Evolutionary conservation across 768 basidiomycete genomes (phyloP).

Genomic region (Jaapia argillacea): DNA sequence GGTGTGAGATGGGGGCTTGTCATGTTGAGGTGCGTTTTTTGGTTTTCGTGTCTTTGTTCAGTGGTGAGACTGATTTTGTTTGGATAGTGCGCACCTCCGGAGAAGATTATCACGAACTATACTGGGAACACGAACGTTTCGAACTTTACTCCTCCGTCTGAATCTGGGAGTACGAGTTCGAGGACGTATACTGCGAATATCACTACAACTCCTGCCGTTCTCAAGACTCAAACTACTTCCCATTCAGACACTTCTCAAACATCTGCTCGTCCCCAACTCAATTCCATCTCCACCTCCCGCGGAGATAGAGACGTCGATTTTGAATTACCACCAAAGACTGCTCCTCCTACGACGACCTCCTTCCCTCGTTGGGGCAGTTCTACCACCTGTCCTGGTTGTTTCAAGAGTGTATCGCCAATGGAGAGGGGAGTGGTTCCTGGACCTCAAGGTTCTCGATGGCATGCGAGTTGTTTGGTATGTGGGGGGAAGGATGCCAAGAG

Average conservation of each 20-base stretch:
- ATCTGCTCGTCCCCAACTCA: too few species aligned
- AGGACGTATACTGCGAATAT: conserved; percentile 23
- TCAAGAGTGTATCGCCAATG: conserved; percentile 67
- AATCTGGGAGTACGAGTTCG: conserved; percentile 6
- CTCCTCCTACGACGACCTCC: conserved; percentile 23
- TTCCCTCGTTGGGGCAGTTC: conserved; percentile 51
- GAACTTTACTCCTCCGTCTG: too few species aligned
- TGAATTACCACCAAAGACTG: conserved; percentile 27
- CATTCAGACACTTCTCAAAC: too few species aligned
- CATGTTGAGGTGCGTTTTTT: conserved; percentile 45
- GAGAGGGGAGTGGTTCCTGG: conserved; percentile 81
- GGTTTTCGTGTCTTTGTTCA: conserved; percentile 2
- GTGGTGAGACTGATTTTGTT: neutral
- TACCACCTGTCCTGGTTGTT: conserved; percentile 66
- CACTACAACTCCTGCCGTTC: too few species aligned
- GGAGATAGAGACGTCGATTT: too few species aligned
- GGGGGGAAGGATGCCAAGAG: conserved; percentile 50
- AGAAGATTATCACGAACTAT: conserved; percentile 22
- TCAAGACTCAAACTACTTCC: too few species aligned
- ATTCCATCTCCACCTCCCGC: too few species aligned
- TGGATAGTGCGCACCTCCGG: conserved; percentile 36
- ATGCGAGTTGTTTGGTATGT: conserved; percentile 66
- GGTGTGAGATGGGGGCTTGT: conserved; percentile 52
- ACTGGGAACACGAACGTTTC: conserved; percentile 7
- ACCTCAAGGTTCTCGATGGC: conserved; percentile 77